phyloP scores from a whole-genome alignment of 768 basidiomycete genomes.

The Boletus insuetus region DNA sequence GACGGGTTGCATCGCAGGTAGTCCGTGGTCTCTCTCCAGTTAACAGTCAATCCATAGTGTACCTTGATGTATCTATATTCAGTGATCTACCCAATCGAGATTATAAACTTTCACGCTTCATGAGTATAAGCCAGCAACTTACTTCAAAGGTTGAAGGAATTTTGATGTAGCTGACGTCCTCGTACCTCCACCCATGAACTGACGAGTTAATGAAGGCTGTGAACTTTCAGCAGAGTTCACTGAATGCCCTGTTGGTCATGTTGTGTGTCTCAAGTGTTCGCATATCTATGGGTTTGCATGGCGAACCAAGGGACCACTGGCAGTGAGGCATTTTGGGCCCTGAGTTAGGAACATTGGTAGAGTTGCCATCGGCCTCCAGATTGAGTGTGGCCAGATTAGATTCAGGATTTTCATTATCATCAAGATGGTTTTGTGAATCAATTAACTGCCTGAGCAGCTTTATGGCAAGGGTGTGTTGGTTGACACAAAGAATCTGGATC shows the following conservation, averaged over 20 bases:
- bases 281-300: background rate
- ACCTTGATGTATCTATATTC: conserved; percentile 26
- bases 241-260: background rate
- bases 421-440: background rate
- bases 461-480: conserved; percentile 5
- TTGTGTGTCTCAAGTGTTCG: background rate
- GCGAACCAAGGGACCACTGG: background rate
- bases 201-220: background rate
- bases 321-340: too few species aligned
- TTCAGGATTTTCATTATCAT: background rate
- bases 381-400: too few species aligned
- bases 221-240: background rate
- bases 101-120: too few species aligned
- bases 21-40: conserved; percentile 30
- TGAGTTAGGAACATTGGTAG: too few species aligned
- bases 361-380: too few species aligned
- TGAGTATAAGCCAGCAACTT: background rate
- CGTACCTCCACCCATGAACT: background rate
- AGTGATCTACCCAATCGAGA: conserved; percentile 13
- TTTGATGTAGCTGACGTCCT: background rate
- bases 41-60: conserved; percentile 25
- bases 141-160: background rate
- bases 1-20: conserved; percentile 30
- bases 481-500: conserved; percentile 9
- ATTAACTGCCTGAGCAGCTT: conserved; percentile 4